These are phyloP conservation scores for Aureobasidium namibiae DNA, from an alignment of 2,329 filamentous ascomycete genomes.

Conservation along the genomic window DNA sequence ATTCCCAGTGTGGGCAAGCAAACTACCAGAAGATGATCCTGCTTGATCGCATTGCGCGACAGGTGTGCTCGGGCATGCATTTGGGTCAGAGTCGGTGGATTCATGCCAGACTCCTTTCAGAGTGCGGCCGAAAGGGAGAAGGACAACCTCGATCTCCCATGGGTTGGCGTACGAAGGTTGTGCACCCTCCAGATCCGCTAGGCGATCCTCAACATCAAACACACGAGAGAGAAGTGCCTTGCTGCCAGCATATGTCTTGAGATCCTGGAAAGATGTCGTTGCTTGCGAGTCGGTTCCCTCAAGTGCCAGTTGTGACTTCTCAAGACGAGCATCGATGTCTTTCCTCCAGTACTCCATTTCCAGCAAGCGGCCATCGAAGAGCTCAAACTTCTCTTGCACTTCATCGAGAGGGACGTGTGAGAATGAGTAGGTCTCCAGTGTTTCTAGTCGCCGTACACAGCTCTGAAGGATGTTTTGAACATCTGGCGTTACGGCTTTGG, in stretches of 20 bases:
- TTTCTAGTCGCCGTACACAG: constrained; percentile 54
- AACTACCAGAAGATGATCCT: constrained; percentile 16
- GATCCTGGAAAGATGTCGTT: constrained; percentile 34
- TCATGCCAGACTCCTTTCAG: constrained; percentile 47
- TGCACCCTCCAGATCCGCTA: constrained; percentile 48
- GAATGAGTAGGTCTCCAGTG: constrained; percentile 63
- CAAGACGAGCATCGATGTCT: constrained; percentile 19
- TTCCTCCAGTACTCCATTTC: constrained; percentile 53
- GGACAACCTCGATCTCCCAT: constrained; percentile 69
- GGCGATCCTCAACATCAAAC: constrained; percentile 39
- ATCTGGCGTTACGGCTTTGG: constrained; percentile 15
- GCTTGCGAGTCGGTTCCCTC: constrained; percentile 30
- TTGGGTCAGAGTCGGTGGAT: constrained; percentile 28
- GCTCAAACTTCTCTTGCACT: constrained; percentile 59
- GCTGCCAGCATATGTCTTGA: constrained; percentile 25
- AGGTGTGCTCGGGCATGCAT: constrained; percentile 31
- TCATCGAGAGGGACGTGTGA: constrained; percentile 59
- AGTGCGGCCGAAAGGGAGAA: constrained; percentile 59
- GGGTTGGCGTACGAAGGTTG: constrained; percentile 55
- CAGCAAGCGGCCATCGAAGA: constrained; percentile 57
- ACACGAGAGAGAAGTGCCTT: constrained; percentile 30
- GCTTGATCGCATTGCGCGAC: constrained; percentile 40
- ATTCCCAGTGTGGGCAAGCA: constrained; percentile 21
- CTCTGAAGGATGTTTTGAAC: constrained; percentile 41
- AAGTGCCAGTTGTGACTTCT: constrained; percentile 17